A percentile compares a stretch with the other conserved stretches of the same genome.
Conservation (phyloP, 768 basidiomycete species). For the Termitomyces heimii region DNA sequence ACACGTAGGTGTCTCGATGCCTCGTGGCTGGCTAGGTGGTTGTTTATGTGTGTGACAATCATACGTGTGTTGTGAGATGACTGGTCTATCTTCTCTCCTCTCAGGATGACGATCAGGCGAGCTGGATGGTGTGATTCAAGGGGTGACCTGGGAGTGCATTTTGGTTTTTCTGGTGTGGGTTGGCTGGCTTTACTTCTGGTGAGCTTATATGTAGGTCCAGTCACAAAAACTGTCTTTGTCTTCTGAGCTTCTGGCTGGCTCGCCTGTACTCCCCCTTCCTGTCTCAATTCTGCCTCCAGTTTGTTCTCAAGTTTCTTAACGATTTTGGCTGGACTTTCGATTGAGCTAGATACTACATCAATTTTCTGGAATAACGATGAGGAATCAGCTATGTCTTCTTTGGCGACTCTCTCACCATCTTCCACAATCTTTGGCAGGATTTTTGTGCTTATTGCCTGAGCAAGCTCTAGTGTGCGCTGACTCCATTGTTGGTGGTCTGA, state of each 20-base stretch:
- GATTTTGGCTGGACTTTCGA: not conserved
- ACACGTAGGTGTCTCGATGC: no score
- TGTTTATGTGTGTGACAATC: no score
- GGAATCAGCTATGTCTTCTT: not conserved
- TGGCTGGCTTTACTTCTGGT: not conserved
- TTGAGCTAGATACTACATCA: not conserved
- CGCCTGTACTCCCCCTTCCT: not conserved
- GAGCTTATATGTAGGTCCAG: not conserved
- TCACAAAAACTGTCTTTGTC: not conserved
- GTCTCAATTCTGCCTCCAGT: not conserved
- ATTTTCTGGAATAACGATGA: not conserved
- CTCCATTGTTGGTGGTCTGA: not conserved
- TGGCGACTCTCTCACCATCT: not conserved
- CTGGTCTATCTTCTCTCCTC: no score
- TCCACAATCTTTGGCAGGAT: not conserved
- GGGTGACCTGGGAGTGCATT: no score
- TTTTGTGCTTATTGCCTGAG: not conserved
- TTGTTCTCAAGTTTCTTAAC: not conserved
- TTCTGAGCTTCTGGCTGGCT: not conserved
- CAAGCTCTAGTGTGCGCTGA: not conserved
- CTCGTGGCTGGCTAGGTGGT: no score
- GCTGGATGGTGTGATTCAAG: no score
- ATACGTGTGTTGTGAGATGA: no score
- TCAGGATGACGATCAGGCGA: no score
- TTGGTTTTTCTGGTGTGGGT: no score